phyloP scores from a whole-genome alignment of 495 filamentous ascomycete genomes.

The Cetradonia linearis region DNA sequence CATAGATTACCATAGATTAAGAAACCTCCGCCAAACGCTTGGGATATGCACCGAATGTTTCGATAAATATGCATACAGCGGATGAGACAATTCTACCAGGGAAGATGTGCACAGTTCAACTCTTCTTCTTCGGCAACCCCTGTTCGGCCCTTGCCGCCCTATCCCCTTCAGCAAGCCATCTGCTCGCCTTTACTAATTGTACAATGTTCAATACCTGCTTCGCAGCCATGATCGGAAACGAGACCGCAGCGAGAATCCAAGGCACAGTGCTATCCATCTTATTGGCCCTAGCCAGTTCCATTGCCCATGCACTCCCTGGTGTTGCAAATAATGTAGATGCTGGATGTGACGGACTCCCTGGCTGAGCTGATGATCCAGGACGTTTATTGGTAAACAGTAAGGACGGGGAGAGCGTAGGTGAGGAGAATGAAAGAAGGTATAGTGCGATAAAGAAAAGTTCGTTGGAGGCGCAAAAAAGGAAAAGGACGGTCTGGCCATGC shows the following conservation, averaged over 20 bases:
- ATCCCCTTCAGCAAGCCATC: slow-evolving; percentile 88
- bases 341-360: slow-evolving; percentile 55
- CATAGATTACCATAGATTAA: background rate
- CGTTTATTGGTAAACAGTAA: slow-evolving; percentile 49
- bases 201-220: slow-evolving; percentile 94
- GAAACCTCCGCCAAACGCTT: slow-evolving; percentile 1
- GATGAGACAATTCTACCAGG: background rate
- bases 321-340: slow-evolving; percentile 62
- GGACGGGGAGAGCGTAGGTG: slow-evolving; percentile 70
- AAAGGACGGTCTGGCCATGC: slow-evolving; percentile 65
- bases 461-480: slow-evolving; percentile 80
- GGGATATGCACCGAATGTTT: slow-evolving; percentile 10
- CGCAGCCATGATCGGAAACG: slow-evolving; percentile 71
- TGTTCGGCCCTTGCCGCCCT: slow-evolving; percentile 42
- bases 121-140: slow-evolving; percentile 39
- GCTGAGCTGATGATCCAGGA: slow-evolving; percentile 45
- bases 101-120: background rate
- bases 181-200: slow-evolving; percentile 86
- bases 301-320: slow-evolving; percentile 81
- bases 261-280: slow-evolving; percentile 81
- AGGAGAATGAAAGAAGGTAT: slow-evolving; percentile 94
- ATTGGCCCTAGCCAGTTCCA: slow-evolving; percentile 84
- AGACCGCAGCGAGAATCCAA: slow-evolving; percentile 77
- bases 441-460: slow-evolving; percentile 96
- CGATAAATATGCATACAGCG: slow-evolving; percentile 2